phyloP scores from a whole-genome alignment of 768 basidiomycete species.

The Suillus lakei region DNA sequence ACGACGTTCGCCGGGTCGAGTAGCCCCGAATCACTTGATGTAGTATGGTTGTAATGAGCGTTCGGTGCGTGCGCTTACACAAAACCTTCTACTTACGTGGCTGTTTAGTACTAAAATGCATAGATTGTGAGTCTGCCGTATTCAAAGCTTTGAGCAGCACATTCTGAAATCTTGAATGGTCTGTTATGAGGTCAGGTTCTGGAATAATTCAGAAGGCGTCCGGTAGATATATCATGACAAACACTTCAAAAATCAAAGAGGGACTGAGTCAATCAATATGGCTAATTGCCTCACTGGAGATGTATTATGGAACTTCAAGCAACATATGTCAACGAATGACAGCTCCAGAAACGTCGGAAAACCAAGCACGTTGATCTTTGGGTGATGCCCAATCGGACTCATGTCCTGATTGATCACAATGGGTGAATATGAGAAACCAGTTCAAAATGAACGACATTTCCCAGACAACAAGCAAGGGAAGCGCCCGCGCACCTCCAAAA shows the following conservation, averaged over 20 bases:
- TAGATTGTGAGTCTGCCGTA: not conserved
- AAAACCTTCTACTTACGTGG: no score
- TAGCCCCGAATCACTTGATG: not conserved
- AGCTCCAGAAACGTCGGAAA: slow-evolving; percentile 58
- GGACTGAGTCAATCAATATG: not conserved
- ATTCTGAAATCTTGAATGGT: not conserved
- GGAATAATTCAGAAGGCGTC: not conserved
- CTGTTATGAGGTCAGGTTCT: not conserved
- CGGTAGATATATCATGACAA: not conserved
- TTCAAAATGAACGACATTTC: not conserved
- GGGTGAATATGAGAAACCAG: not conserved
- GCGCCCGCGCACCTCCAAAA: slow-evolving; percentile 61
- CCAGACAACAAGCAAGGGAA: not conserved
- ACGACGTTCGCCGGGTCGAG: not conserved
- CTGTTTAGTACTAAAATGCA: not conserved
- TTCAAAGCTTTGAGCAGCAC: not conserved
- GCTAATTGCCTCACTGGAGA: not conserved
- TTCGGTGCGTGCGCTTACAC: not conserved
- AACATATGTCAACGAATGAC: slow-evolving; percentile 25
- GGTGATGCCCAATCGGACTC: slow-evolving; percentile 64
- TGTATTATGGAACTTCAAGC: not conserved
- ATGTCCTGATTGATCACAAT: slow-evolving; percentile 43
- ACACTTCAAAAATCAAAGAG: not conserved
- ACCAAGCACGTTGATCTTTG: slow-evolving; percentile 61
- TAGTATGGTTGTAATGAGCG: not conserved